Percentiles rank a stretch among this genome's conserved stretches.
Conservation (phyloP, 768 basidiomycete species). For the Calocybe gangraenosa region DNA sequence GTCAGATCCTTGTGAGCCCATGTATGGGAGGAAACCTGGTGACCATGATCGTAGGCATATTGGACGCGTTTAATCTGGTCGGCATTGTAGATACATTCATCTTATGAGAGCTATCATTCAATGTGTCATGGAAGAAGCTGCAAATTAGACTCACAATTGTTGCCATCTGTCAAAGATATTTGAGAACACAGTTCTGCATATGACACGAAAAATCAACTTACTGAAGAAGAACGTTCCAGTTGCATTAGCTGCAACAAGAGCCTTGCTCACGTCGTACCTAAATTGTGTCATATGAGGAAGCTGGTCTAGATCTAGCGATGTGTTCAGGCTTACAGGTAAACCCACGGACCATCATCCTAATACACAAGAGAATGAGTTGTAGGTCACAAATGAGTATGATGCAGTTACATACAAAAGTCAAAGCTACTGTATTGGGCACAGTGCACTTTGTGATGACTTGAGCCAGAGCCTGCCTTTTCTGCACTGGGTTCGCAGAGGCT, state of each 20-base stretch:
- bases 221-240: constrained; percentile 44
- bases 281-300: not conserved
- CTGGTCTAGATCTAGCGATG: not conserved
- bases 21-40: constrained; percentile 43
- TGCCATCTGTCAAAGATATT: constrained; percentile 25
- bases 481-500: constrained; percentile 11
- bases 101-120: constrained; percentile 16
- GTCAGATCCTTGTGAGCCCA: constrained; percentile 39
- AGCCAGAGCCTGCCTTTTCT: constrained; percentile 15
- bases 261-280: constrained; percentile 33
- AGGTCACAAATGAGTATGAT: too few species aligned
- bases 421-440: constrained; percentile 19
- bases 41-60: constrained; percentile 34
- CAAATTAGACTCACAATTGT: constrained; percentile 28
- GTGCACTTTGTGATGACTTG: constrained; percentile 21
- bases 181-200: not conserved
- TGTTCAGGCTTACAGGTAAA: constrained; percentile 15
- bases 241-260: constrained; percentile 28
- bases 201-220: constrained; percentile 21
- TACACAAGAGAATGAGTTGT: not conserved
- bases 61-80: constrained; percentile 28
- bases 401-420: constrained; percentile 25
- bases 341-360: constrained; percentile 21
- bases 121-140: not conserved
- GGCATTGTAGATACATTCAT: constrained; percentile 34